Evolutionary conservation across 768 basidiomycete genomes (phyloP).

Genomic region (Termitomyces sp.): DNA sequence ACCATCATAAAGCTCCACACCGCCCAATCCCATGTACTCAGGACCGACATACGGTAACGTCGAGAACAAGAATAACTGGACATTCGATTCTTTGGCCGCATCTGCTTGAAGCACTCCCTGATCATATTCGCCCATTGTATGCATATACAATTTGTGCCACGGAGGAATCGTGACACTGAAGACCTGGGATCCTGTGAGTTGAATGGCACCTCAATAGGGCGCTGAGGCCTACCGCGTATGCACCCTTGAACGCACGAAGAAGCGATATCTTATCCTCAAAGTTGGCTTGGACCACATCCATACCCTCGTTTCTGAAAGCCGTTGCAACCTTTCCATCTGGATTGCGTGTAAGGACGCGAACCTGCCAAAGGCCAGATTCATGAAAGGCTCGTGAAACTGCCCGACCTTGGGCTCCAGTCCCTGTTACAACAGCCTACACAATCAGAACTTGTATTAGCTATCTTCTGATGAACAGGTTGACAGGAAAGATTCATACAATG

Average conservation of each 20-base stretch:
- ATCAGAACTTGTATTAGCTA: background rate
- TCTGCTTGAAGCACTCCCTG: conserved; percentile 13
- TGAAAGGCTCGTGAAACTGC: conserved; percentile 10
- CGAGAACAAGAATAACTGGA: conserved; percentile 12
- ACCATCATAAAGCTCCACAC: conserved; percentile 13
- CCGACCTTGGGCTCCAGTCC: conserved; percentile 11
- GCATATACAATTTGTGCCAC: conserved; percentile 9
- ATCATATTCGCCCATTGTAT: conserved; percentile 9
- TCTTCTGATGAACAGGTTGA: background rate
- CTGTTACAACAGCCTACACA: conserved; percentile 10
- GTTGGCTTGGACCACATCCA: conserved; percentile 8
- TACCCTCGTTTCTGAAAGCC: conserved; percentile 2
- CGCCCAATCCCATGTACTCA: conserved; percentile 13
- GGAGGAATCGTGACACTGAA: conserved; percentile 13
- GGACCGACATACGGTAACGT: conserved; percentile 12
- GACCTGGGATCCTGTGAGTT: background rate
- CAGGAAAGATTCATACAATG: background rate
- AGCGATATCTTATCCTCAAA: conserved; percentile 9
- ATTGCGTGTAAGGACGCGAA: conserved; percentile 12
- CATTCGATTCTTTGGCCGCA: conserved; percentile 9
- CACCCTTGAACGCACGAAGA: conserved; percentile 7
- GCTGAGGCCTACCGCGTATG: conserved; percentile 1
- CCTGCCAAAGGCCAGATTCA: conserved; percentile 10
- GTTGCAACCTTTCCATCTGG: conserved; percentile 1
- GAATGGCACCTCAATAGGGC: background rate